Evolutionary conservation across 2,329 filamentous ascomycete species (phyloP).

Genomic region (Botrytis galanthina): DNA sequence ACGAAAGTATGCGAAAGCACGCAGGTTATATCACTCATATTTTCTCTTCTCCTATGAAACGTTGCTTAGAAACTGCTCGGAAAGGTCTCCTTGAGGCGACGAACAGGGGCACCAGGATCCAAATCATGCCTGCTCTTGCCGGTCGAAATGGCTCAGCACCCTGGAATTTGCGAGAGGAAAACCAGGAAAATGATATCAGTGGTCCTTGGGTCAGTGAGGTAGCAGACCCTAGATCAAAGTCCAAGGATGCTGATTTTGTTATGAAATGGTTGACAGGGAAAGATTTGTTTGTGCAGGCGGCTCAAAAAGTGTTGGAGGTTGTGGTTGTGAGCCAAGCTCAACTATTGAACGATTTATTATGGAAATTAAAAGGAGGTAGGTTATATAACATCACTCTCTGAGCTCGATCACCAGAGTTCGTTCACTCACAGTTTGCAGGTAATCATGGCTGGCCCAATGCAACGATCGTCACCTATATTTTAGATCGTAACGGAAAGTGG

Average conservation of each 20-base stretch:
- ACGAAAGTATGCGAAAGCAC: not conserved
- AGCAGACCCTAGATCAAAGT: not conserved
- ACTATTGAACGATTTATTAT: not conserved
- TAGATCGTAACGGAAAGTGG: not conserved
- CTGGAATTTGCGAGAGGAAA: not conserved
- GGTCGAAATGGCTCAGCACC: not conserved
- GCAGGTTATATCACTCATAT: not conserved
- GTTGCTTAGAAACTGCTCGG: conserved; percentile 4
- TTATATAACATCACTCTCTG: not conserved
- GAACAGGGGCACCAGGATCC: not conserved
- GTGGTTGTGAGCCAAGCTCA: not conserved
- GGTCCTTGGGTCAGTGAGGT: not conserved
- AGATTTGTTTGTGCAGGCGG: not conserved
- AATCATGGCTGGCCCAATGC: not conserved
- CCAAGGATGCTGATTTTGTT: conserved; percentile 2
- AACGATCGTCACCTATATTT: not conserved
- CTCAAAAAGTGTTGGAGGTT: conserved; percentile 9
- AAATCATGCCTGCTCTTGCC: conserved; percentile 1
- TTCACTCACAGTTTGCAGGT: not conserved
- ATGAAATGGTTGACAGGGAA: not conserved
- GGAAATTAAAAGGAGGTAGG: not conserved
- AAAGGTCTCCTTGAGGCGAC: conserved; percentile 1
- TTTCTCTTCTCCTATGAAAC: conserved; percentile 9
- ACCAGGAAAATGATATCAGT: not conserved
- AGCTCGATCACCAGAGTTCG: no score